phyloP scores from a whole-genome alignment of 768 basidiomycete species.

The Pleurotus tuber-regium region DNA sequence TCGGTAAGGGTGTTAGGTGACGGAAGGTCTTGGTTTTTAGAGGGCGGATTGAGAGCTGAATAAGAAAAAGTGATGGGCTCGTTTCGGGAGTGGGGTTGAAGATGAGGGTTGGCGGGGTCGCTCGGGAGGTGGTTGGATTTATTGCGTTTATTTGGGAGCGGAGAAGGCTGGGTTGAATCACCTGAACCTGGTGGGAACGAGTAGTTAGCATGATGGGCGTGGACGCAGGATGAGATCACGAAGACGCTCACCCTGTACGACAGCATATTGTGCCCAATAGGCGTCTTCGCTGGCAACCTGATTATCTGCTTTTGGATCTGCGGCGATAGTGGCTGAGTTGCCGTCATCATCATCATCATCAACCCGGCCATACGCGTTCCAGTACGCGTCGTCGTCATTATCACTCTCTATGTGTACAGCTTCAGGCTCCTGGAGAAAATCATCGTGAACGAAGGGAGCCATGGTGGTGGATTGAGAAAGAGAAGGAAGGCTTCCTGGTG shows the following conservation, averaged over 20 bases:
- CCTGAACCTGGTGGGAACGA: constrained; percentile 50
- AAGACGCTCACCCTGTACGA: constrained; percentile 57
- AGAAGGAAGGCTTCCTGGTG: constrained; percentile 34
- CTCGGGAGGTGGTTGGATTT: constrained; percentile 18
- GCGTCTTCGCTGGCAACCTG: constrained; percentile 46
- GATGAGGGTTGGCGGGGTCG: constrained; percentile 24
- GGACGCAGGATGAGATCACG: neutral
- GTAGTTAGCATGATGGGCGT: constrained; percentile 4
- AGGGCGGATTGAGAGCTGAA: constrained; percentile 22
- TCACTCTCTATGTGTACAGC: constrained; percentile 20
- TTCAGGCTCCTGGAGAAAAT: constrained; percentile 29
- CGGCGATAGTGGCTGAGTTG: neutral
- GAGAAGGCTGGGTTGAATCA: constrained; percentile 67
- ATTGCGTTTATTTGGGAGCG: constrained; percentile 28
- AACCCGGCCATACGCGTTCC: constrained; percentile 58
- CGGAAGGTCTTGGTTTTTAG: constrained; percentile 38
- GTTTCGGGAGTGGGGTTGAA: constrained; percentile 25
- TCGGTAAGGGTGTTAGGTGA: constrained; percentile 38
- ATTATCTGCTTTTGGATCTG: constrained; percentile 17
- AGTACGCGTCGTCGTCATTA: constrained; percentile 57
- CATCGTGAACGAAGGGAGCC: constrained; percentile 20
- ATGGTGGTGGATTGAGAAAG: constrained; percentile 19
- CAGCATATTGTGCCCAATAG: constrained; percentile 75
- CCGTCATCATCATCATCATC: constrained; percentile 28
- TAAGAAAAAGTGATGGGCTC: constrained; percentile 18